These are phyloP conservation scores for Besnoitia besnoiti DNA, from an alignment of 169 alveolate species.

Conservation along the genomic window DNA sequence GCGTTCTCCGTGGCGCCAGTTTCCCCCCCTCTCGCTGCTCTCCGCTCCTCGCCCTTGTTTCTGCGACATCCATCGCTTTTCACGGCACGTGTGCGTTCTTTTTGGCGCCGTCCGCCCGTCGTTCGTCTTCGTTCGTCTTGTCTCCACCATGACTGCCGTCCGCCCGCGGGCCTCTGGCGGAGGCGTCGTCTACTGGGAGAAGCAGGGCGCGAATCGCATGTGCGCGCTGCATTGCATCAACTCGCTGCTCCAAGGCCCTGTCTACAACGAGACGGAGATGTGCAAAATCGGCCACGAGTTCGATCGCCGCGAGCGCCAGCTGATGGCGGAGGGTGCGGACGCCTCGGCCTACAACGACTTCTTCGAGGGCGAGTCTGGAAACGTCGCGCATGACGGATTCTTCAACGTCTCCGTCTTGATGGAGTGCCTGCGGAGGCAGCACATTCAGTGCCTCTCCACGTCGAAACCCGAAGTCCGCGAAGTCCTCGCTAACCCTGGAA, in stretches of 20 bases:
- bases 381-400: constrained; percentile 63
- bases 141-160: not conserved
- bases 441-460: constrained; percentile 39
- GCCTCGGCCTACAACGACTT: constrained; percentile 47
- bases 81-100: no score
- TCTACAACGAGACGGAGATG: constrained; percentile 58
- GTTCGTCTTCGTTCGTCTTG: not conserved
- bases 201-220: constrained; percentile 89
- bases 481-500: constrained; percentile 23
- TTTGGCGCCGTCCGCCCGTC: no score
- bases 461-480: constrained; percentile 41
- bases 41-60: no score
- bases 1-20: no score
- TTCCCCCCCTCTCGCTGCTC: no score
- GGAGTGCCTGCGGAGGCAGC: constrained; percentile 54
- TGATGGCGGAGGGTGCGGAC: constrained; percentile 53
- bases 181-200: constrained; percentile 87
- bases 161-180: constrained; percentile 20
- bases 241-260: constrained; percentile 77
- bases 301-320: constrained; percentile 55
- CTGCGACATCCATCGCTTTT: no score
- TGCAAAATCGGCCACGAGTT: constrained; percentile 54
- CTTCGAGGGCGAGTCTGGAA: constrained; percentile 53
- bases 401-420: constrained; percentile 53
- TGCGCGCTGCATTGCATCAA: constrained; percentile 90